Percentiles rank a stretch among this genome's conserved stretches.
These are phyloP conservation scores for Pythium volutum DNA, from an alignment of 352 stramenopile genomes.

Conservation along the genomic window DNA sequence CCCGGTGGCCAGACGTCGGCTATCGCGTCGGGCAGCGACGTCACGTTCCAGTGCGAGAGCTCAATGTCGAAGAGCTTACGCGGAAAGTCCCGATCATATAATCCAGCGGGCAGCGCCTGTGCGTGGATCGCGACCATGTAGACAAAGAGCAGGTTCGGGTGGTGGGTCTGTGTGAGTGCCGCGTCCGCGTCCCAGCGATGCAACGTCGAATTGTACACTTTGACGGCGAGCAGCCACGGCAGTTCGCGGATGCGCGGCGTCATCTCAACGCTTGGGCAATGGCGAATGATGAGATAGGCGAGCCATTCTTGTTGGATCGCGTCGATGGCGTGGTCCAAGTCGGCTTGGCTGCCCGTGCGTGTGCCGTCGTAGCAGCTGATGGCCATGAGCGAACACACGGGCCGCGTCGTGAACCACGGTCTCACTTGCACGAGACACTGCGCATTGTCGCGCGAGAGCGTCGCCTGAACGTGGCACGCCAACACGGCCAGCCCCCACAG, in stretches of 20 bases:
- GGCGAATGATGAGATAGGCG: conserved; percentile 23
- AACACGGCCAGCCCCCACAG: conserved; percentile 25
- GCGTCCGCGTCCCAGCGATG: conserved; percentile 17
- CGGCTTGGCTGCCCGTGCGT: conserved; percentile 4
- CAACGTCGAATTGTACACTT: conserved; percentile 28
- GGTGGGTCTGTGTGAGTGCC: conserved; percentile 15
- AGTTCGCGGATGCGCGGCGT: conserved; percentile 20
- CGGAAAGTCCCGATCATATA: conserved; percentile 19
- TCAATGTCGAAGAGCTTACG: conserved; percentile 13
- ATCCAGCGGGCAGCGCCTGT: conserved; percentile 4
- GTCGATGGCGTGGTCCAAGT: conserved; percentile 20
- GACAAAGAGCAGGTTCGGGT: conserved; percentile 14
- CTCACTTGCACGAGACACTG: conserved; percentile 25
- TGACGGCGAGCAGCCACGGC: conserved; percentile 17
- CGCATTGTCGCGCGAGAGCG: neutral
- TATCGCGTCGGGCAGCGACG: conserved; percentile 8
- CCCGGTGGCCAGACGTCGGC: conserved; percentile 3
- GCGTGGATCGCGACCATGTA: conserved; percentile 16
- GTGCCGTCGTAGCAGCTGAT: conserved; percentile 23
- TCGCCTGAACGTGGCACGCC: conserved; percentile 18
- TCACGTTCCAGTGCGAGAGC: conserved; percentile 16
- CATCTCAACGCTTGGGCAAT: conserved; percentile 18
- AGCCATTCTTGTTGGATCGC: conserved; percentile 20
- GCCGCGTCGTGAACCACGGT: conserved; percentile 23
- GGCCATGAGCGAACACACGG: conserved; percentile 30